phyloP scores from a whole-genome alignment of 2,329 filamentous ascomycete species.

The Aspergillus hiratsukae region DNA sequence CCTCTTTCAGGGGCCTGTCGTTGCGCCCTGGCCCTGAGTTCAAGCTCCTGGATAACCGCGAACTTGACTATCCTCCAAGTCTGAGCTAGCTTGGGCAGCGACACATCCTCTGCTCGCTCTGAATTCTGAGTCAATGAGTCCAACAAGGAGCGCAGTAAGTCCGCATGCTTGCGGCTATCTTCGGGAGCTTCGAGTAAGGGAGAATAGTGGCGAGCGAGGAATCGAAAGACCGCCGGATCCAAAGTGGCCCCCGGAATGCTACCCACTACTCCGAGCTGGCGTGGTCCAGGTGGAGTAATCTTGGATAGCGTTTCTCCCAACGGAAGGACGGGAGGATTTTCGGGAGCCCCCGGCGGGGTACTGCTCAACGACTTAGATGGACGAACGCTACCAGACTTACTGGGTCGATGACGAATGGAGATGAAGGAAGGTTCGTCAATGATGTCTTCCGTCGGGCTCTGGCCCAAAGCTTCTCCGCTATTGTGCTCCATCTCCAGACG shows the following conservation, averaged over 20 bases:
- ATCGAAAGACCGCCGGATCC: slow-evolving; percentile 38
- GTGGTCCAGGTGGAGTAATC: slow-evolving; percentile 35
- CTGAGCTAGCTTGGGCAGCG: slow-evolving; percentile 51
- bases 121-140: slow-evolving; percentile 52
- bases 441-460: slow-evolving; percentile 54
- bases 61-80: slow-evolving; percentile 56
- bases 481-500: slow-evolving; percentile 39
- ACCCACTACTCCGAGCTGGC: slow-evolving; percentile 49
- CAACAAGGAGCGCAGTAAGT: slow-evolving; percentile 31
- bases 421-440: slow-evolving; percentile 54
- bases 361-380: slow-evolving; percentile 51
- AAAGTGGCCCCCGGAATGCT: slow-evolving; percentile 44
- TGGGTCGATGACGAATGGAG: slow-evolving; percentile 45
- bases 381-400: slow-evolving; percentile 43
- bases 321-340: slow-evolving; percentile 45
- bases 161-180: slow-evolving; percentile 16
- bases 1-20: slow-evolving; percentile 18
- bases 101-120: slow-evolving; percentile 47
- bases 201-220: slow-evolving; percentile 42
- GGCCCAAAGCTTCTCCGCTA: slow-evolving; percentile 45
- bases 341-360: slow-evolving; percentile 49
- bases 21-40: slow-evolving; percentile 34
- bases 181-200: slow-evolving; percentile 30
- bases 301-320: slow-evolving; percentile 49
- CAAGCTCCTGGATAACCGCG: slow-evolving; percentile 48